A percentile compares a stretch with the other conserved stretches of the same genome.
These are phyloP conservation scores for Priceomyces carsonii DNA, from an alignment of 805 yeast species.

Conservation along the genomic window DNA sequence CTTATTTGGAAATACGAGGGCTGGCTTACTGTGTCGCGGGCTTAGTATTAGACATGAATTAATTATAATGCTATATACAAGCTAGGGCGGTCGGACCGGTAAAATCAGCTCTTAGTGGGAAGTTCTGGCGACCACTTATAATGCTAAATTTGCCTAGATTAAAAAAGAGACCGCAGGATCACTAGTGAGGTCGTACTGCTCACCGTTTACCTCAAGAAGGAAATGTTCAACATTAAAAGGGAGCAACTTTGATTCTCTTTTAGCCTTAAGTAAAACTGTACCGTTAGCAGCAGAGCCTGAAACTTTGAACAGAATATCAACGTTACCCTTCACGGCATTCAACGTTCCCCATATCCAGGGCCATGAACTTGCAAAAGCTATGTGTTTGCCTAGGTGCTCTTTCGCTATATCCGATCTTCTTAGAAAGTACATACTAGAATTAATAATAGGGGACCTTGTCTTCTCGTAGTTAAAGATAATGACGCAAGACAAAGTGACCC, in stretches of 20 bases:
- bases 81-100: too few species aligned
- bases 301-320: slow-evolving; percentile 71
- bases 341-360: slow-evolving; percentile 91
- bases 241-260: slow-evolving; percentile 57
- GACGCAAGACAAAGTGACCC: slow-evolving; percentile 37
- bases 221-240: slow-evolving; percentile 40
- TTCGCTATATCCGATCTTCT: slow-evolving; percentile 72
- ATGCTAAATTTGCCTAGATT: too few species aligned
- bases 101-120: too few species aligned
- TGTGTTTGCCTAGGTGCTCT: slow-evolving; percentile 68
- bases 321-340: slow-evolving; percentile 79
- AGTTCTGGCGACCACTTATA: too few species aligned
- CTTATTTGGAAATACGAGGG: too few species aligned
- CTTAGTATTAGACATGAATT: too few species aligned
- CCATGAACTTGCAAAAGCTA: slow-evolving; percentile 67
- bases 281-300: slow-evolving; percentile 61
- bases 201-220: slow-evolving; percentile 25
- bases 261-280: slow-evolving; percentile 69
- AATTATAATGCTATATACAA: too few species aligned
- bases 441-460: slow-evolving; percentile 83
- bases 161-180: slow-evolving; percentile 31
- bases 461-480: slow-evolving; percentile 92
- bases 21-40: too few species aligned
- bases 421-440: slow-evolving; percentile 81
- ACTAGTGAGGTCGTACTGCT: slow-evolving; percentile 25